These are phyloP conservation scores for Aureobasidium pullulans DNA, from an alignment of 2,329 filamentous ascomycete species.

Conservation along the genomic window DNA sequence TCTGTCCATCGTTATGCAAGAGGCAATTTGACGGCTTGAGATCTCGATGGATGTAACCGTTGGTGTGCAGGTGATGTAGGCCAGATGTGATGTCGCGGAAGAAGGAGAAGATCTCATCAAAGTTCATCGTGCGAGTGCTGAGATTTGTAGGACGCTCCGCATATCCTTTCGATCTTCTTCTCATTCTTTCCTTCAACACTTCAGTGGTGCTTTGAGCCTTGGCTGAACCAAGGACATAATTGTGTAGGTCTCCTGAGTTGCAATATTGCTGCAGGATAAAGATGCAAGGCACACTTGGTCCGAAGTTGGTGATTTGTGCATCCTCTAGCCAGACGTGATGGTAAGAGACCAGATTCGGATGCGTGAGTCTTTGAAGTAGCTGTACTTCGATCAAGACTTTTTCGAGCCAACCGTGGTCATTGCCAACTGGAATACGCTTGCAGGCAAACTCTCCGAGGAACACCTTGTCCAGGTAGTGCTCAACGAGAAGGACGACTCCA, in stretches of 20 bases:
- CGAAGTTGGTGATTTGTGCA: slow-evolving; percentile 71
- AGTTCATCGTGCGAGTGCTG: slow-evolving; percentile 50
- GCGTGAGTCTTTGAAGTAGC: slow-evolving; percentile 80
- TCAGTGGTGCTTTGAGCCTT: slow-evolving; percentile 42
- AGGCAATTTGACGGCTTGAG: slow-evolving; percentile 95
- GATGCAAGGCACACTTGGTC: slow-evolving; percentile 84
- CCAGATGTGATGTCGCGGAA: slow-evolving; percentile 94
- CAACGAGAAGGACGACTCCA: slow-evolving; percentile 88
- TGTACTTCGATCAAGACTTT: slow-evolving; percentile 93
- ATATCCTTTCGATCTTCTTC: slow-evolving; percentile 73
- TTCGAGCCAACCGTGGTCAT: slow-evolving; percentile 91
- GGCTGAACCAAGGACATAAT: slow-evolving; percentile 68
- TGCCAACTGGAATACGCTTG: slow-evolving; percentile 88
- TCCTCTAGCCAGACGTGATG: slow-evolving; percentile 97
- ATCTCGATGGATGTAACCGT: slow-evolving; percentile 93
- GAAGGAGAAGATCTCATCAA: slow-evolving; percentile 94
- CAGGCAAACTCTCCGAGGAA: slow-evolving; percentile 87
- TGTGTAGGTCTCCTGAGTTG: slow-evolving; percentile 83
- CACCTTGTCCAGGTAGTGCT: slow-evolving; percentile 85
- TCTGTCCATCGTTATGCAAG: slow-evolving; percentile 65
- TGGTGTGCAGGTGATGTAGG: slow-evolving; percentile 77
- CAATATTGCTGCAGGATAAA: slow-evolving; percentile 98
- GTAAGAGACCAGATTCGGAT: slow-evolving; percentile 93
- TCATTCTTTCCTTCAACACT: slow-evolving; percentile 78
- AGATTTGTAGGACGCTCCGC: slow-evolving; percentile 54